These are phyloP conservation scores for Moringa oleifera DNA, from an alignment of 345 rosid species.

Conservation along the genomic window DNA sequence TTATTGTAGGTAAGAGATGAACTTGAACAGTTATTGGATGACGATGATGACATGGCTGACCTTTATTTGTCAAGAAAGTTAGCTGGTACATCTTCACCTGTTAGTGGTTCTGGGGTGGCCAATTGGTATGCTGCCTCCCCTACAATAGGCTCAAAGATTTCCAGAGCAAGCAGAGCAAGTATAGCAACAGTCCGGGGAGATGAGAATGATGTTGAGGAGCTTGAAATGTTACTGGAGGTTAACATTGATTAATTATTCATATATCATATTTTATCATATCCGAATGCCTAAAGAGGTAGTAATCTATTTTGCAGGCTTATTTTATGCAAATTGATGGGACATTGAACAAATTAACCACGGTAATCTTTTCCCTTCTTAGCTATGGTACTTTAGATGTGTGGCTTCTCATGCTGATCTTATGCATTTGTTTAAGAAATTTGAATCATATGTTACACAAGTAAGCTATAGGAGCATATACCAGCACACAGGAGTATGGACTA, in stretches of 20 bases:
- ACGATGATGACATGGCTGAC: constrained; percentile 99
- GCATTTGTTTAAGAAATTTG: background rate
- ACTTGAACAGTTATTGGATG: constrained; percentile 91
- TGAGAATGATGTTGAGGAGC: constrained; percentile 97
- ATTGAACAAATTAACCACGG: constrained; percentile 81
- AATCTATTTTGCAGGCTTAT: constrained; percentile 60
- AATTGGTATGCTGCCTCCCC: constrained; percentile 86
- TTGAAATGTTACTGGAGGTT: constrained; percentile 99
- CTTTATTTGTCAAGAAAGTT: constrained; percentile 89
- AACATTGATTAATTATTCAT: constrained; percentile 2
- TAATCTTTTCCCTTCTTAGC: constrained; percentile 17
- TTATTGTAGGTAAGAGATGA: constrained; percentile 84
- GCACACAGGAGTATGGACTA: no score
- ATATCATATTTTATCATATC: constrained; percentile 2
- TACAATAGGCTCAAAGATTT: constrained; percentile 83
- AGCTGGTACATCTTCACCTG: constrained; percentile 58
- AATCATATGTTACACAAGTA: no score
- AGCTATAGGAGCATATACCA: no score
- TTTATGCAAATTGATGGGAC: constrained; percentile 95
- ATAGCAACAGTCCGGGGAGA: constrained; percentile 76
- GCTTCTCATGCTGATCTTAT: background rate
- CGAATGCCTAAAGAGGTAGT: background rate
- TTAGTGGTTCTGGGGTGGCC: constrained; percentile 63
- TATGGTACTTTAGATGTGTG: background rate
- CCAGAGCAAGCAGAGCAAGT: constrained; percentile 90